Base-by-base conservation (phyloP, 2,329 filamentous ascomycete genomes). In the Phaeoacremonium minimum region DNA sequence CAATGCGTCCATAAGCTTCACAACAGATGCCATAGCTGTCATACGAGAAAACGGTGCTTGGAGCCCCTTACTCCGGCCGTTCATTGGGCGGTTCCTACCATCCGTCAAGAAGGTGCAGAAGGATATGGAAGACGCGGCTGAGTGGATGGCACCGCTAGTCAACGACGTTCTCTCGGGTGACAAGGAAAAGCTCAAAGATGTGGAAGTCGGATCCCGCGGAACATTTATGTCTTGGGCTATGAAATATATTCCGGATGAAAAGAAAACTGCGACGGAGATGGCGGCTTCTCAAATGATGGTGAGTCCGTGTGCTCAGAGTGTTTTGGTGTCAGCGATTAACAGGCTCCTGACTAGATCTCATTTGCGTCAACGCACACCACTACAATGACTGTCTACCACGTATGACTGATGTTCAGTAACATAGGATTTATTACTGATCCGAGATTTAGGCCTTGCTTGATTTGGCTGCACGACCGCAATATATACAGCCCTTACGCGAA, bases 1-100 rank as follows among this genome's bases (percentile, higher is more conserved):
- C 2, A 40, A 51, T 18, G 42, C 47, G 15, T 43, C 45, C 7
- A 49, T 48, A 16, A 43, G 47, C 29, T 51, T 47, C 36, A 50
- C 48, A 7, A 38, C 46, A 17, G 35, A 40, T 12, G 22, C 15
- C n/a, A 22, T 5, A 19, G 18, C 7, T 7, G 16, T 33, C 7
- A 20, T 18, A 18, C 31, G 17, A 14, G 31, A 9, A n/a, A n/a
- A 9, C 9, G 22, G n/a, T n/a, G n/a, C 9, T 9, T 26, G 22
- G 22, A 26, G n/a, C 22, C 22, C 22, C n/a, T n/a, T 26, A n/a
- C 22, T 26, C n/a, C 22, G 22, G n/a, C 22, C 22, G 9, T 9
- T 26, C n/a, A n/a, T 26, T n/a, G n/a, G 9, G 9, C 22, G 9
- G 22, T 26, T 26, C 22, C 22, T 26, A 9, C 22, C 22, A 9